Evolutionary conservation across 176 grass and related monocot species (phyloP).

Genomic region (Ensete glaucum): DNA sequence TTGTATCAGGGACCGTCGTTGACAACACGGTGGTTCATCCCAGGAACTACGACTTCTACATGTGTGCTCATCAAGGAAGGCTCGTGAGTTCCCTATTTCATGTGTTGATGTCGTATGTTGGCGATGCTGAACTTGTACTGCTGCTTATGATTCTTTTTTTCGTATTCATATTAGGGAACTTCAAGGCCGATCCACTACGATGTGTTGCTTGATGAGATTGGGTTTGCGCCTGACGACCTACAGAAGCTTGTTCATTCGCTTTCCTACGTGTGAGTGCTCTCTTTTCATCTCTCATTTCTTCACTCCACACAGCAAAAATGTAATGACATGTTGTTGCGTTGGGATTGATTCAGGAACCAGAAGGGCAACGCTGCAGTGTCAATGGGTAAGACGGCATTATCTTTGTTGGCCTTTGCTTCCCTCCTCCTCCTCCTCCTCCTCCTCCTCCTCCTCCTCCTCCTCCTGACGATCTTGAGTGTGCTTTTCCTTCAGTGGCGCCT

Average conservation of each 20-base stretch:
- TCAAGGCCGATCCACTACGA: constrained; percentile 60
- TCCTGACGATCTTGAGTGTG: not conserved
- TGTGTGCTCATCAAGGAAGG: constrained; percentile 49
- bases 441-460: not conserved
- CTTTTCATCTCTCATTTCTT: not conserved
- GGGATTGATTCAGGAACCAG: constrained; percentile 30
- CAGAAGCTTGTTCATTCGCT: constrained; percentile 52
- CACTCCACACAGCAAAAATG: too few relatives aligned
- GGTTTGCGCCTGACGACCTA: constrained; percentile 39
- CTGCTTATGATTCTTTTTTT: too few relatives aligned
- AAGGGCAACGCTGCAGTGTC: constrained; percentile 50
- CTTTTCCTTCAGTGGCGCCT: constrained; percentile 36
- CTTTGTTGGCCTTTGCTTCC: not conserved
- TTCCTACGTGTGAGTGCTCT: constrained; percentile 41
- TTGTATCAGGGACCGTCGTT: constrained; percentile 40
- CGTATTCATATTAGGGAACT: constrained; percentile 29
- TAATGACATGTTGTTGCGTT: too few relatives aligned
- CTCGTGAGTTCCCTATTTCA: constrained; percentile 24
- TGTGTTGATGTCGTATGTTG: too few relatives aligned
- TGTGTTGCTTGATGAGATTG: constrained; percentile 55
- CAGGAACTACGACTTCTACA: constrained; percentile 59
- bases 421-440: not conserved
- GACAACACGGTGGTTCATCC: constrained; percentile 48
- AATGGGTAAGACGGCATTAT: constrained; percentile 26
- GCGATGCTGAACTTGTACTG: too few relatives aligned